Base-by-base conservation (phyloP, 257 asterid genomes). In the Rauvolfia tetraphylla region DNA sequence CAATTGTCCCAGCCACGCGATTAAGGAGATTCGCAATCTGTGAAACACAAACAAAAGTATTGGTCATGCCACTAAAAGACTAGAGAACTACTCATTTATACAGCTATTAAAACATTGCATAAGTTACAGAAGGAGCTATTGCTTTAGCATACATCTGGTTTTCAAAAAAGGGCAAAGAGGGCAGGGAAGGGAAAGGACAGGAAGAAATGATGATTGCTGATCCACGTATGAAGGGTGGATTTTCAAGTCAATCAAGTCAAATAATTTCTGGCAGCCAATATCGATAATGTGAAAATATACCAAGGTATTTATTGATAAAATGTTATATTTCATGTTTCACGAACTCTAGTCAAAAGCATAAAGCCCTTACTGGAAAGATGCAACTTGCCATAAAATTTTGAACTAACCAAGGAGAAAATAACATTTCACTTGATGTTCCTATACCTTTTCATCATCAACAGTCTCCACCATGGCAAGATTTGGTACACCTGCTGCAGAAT, bases 361-460 rank as follows among this genome's bases (percentile, higher is more conserved):
- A 29, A 27, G 39, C 68, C 27, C 38, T 61, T 29, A 18, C 20
- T 61, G 68, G 68, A 61, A 63, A 33, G 42, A 7, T 36, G 25
- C 25, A 63, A 62, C 68, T 63, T 17, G 27, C 56, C 25, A 63
- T 63, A 15, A 63, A 18, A 23, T 38, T 63, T 63, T 33, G 18
- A 20, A 9, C n/a, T 63, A 33, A 63, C 18, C 70, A 34, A 63
- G 15, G 33, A 63, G 70, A 63, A 67, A 23, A 2, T 36, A 48
- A 15, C 10, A 68, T 33, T 49, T 31, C 51, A 34, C 41, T 10
- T 68, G 14, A 63, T 71, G 48, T 57, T 75, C 71, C 39, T 68
- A 79, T 83, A 94, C 98, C 97, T 95, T 95, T 77, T 86, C 96
- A 83, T 95, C 98, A 84, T 95, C 98, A 54, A 95, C 96, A 42